Evolutionary conservation across 495 filamentous ascomycete species (phyloP).

Genomic region (Hypomontagnella monticulosa): DNA sequence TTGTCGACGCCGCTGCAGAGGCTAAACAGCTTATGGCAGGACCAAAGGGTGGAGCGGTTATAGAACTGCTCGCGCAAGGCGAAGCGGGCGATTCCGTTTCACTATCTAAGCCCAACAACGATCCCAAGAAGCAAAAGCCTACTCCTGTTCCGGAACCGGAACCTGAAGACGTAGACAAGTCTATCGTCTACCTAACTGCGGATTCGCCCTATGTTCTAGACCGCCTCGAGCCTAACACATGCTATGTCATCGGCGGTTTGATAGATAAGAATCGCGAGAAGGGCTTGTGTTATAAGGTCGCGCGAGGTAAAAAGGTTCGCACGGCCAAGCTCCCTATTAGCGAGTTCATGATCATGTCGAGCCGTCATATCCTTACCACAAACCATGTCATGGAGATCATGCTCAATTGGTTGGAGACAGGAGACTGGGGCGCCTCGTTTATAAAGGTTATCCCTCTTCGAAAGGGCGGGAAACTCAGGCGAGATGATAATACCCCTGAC

Average conservation of each 20-base stretch:
- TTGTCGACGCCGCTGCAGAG: constrained; percentile 67
- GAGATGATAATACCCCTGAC: constrained; percentile 31
- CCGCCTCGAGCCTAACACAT: constrained; percentile 81
- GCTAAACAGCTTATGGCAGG: constrained; percentile 69
- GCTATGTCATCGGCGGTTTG: constrained; percentile 92
- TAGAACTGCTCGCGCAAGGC: constrained; percentile 61
- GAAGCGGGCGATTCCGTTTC: constrained; percentile 48
- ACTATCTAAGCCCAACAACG: neutral
- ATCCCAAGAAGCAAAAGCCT: constrained; percentile 28
- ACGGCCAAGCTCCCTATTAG: constrained; percentile 94
- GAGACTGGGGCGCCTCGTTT: constrained; percentile 92
- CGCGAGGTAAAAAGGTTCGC: constrained; percentile 74
- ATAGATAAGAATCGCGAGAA: constrained; percentile 97
- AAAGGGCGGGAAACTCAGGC: constrained; percentile 73
- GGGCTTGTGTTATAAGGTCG: constrained; percentile 87
- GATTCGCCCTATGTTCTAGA: constrained; percentile 85
- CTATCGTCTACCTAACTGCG: constrained; percentile 84
- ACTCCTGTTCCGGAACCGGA: constrained; percentile 44
- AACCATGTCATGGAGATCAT: constrained; percentile 98
- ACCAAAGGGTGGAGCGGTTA: constrained; percentile 60
- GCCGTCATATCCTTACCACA: constrained; percentile 82
- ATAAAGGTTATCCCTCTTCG: constrained; percentile 83
- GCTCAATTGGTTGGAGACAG: constrained; percentile 85
- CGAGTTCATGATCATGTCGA: constrained; percentile 88
- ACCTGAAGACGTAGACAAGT: constrained; percentile 50